Evolutionary conservation across 2,329 filamentous ascomycete genomes (phyloP).

Genomic region (Penicillium vulpinum): DNA sequence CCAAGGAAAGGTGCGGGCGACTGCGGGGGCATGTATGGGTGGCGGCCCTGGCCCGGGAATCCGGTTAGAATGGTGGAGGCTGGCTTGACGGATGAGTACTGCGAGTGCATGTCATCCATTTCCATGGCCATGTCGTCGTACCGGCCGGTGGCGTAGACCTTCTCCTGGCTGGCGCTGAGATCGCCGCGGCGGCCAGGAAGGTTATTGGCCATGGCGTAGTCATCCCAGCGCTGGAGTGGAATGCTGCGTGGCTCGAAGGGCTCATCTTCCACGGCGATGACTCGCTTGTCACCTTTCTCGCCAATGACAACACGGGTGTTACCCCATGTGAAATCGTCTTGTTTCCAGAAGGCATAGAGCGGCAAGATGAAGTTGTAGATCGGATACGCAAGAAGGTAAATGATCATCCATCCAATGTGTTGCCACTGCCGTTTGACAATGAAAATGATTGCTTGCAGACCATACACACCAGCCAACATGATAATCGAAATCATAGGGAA

Average conservation of each 20-base stretch:
- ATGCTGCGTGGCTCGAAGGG: conserved; percentile 89
- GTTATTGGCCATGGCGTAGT: conserved; percentile 83
- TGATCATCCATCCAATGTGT: conserved; percentile 98
- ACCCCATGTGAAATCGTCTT: conserved; percentile 98
- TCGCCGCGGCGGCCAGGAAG: conserved; percentile 86
- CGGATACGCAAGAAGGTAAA: conserved; percentile 93
- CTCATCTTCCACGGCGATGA: conserved; percentile 82
- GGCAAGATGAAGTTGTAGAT: conserved; percentile 90
- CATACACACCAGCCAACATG: conserved; percentile 89
- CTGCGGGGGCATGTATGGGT: conserved; percentile 76
- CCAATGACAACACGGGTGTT: conserved; percentile 97
- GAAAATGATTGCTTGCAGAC: conserved; percentile 94
- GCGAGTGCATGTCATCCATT: conserved; percentile 96
- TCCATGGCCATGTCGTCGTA: conserved; percentile 79
- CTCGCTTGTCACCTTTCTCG: conserved; percentile 85
- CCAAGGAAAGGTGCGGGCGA: conserved; percentile 70
- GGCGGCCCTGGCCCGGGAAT: conserved; percentile 66
- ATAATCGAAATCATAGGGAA: conserved; percentile 85
- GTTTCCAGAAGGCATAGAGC: conserved; percentile 99
- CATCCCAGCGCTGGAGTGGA: conserved; percentile 94
- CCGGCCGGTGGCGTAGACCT: conserved; percentile 52
- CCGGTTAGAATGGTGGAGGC: conserved; percentile 83
- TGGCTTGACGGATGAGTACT: conserved; percentile 89
- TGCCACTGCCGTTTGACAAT: conserved; percentile 98
- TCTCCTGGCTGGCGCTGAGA: conserved; percentile 62